These are phyloP conservation scores for Hypericum perforatum DNA, from an alignment of 345 rosid species.

Conservation along the genomic window DNA sequence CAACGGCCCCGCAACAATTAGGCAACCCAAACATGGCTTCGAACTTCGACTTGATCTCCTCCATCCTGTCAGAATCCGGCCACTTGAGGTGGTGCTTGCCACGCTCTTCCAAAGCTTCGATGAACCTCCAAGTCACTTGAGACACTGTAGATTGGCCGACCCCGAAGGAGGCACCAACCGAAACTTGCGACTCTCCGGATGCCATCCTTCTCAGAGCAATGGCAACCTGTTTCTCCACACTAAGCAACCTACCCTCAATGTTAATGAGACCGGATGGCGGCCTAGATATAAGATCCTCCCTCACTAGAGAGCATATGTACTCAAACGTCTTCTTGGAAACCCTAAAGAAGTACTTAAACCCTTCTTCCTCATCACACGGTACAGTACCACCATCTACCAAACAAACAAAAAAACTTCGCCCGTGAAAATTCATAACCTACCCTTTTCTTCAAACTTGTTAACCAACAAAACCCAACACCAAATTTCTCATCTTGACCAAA, in stretches of 20 bases:
- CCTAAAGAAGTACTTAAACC: conserved; percentile 86
- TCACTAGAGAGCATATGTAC: conserved; percentile 77
- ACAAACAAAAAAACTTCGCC: not conserved
- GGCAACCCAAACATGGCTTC: conserved; percentile 61
- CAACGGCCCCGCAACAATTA: conserved; percentile 86
- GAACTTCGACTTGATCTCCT: conserved; percentile 60
- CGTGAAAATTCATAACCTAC: no score
- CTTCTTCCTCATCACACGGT: conserved; percentile 63
- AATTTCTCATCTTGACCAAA: conserved; percentile 1
- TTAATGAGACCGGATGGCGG: conserved; percentile 94
- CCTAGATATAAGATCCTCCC: conserved; percentile 80
- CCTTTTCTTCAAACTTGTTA: not conserved
- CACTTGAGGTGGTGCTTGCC: conserved; percentile 81
- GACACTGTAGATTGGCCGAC: conserved; percentile 98
- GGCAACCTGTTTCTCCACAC: conserved; percentile 96
- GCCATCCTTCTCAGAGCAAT: conserved; percentile 82
- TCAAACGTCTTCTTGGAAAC: conserved; percentile 73
- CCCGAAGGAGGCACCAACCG: conserved; percentile 80
- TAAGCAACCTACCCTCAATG: conserved; percentile 92
- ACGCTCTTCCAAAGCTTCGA: conserved; percentile 89
- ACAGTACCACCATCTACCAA: conserved; percentile 29
- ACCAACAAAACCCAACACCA: not conserved
- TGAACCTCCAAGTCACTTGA: conserved; percentile 96
- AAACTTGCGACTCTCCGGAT: conserved; percentile 95
- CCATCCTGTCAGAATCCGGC: conserved; percentile 54